Conservation (phyloP, 305 asterid genomes). For the Coffea humblotiana region DNA sequence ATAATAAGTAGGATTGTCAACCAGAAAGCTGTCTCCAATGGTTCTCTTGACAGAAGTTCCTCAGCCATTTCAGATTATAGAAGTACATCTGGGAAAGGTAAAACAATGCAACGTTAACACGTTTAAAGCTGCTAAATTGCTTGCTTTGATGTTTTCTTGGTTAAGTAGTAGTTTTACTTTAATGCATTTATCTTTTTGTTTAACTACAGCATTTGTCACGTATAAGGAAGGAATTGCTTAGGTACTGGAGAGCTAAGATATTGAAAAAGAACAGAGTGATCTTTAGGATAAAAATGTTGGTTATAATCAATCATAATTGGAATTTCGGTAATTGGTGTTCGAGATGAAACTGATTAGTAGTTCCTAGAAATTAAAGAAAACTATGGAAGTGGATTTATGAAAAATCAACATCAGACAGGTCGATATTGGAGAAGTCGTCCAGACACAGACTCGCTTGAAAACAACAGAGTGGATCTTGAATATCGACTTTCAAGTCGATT, state of each 20-base stretch:
- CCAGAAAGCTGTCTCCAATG: conserved; percentile 17
- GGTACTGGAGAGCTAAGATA: neutral
- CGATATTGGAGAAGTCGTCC: no score
- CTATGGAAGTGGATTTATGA: no score
- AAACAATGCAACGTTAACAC: neutral
- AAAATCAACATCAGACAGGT: no score
- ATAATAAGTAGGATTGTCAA: conserved; percentile 7
- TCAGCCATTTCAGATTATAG: conserved; percentile 55
- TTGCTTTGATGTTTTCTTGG: neutral
- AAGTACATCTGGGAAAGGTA: conserved; percentile 51
- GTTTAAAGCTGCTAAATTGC: neutral
- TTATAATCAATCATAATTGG: neutral
- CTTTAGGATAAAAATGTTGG: neutral
- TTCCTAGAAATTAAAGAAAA: neutral
- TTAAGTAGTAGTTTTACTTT: neutral
- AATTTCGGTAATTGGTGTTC: neutral
- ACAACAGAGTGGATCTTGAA: no score
- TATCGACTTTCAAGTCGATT: no score
- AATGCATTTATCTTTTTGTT: no score
- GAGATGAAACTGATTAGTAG: neutral
- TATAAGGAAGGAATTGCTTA: neutral
- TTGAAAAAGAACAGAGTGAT: neutral
- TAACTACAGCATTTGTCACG: neutral
- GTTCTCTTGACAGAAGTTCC: conserved; percentile 40
- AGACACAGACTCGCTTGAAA: no score